Conservation (phyloP, 352 stramenopile species). For the Globisporangium heterothallicum region DNA sequence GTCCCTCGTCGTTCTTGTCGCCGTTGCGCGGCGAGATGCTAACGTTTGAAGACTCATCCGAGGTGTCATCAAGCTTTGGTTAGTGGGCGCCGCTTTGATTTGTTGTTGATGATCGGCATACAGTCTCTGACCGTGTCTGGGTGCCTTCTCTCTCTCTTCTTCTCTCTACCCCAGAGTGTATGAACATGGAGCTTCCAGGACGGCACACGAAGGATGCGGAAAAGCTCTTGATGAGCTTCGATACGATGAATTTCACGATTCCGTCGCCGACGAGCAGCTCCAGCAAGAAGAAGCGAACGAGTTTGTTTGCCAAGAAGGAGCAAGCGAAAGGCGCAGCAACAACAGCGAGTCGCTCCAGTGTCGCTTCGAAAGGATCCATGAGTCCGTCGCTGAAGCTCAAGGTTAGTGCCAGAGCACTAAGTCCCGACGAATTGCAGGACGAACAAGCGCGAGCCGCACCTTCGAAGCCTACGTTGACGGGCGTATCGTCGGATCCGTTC, state of each 20-base stretch:
- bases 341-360: constrained; percentile 1
- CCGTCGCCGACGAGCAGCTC: constrained; percentile 68
- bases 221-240: constrained; percentile 85
- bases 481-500: constrained; percentile 29
- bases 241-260: constrained; percentile 82
- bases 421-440: constrained; percentile 31
- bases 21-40: constrained; percentile 39
- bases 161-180: constrained; percentile 42
- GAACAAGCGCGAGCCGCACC: constrained; percentile 18
- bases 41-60: constrained; percentile 19
- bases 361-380: constrained; percentile 17
- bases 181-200: constrained; percentile 30
- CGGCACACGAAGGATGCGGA: constrained; percentile 50
- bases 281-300: constrained; percentile 39
- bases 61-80: constrained; percentile 69
- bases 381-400: constrained; percentile 31
- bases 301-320: constrained; percentile 35
- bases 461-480: constrained; percentile 21
- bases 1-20: constrained; percentile 42
- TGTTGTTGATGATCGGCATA: constrained; percentile 23
- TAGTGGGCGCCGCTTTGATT: constrained; percentile 49
- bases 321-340: constrained; percentile 9
- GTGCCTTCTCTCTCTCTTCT: constrained; percentile 17
- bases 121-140: constrained; percentile 17
- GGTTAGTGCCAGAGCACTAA: constrained; percentile 19